phyloP scores from a whole-genome alignment of 177 flowering plant species.

The Vitis hybrid region DNA sequence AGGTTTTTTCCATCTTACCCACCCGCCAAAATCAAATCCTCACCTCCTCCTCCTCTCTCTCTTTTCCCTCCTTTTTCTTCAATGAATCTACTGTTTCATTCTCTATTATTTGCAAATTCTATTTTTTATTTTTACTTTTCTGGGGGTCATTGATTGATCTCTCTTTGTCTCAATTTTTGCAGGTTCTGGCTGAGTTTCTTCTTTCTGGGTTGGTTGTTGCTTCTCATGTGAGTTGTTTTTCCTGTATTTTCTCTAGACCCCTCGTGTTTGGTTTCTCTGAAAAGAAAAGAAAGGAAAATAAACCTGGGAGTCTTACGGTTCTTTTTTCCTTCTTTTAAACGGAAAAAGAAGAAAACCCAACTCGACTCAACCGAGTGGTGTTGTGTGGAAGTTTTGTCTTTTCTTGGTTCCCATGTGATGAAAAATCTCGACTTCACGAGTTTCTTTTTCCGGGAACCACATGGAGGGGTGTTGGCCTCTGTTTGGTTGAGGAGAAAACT shows the following conservation, averaged over 20 bases:
- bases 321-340: background rate
- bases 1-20: slow-evolving; percentile 14
- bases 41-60: slow-evolving; percentile 3
- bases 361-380: no score
- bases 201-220: background rate
- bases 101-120: background rate
- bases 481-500: no score
- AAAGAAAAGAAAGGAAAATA: background rate
- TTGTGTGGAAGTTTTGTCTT: no score
- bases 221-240: slow-evolving; percentile 1
- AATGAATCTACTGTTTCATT: background rate
- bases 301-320: background rate
- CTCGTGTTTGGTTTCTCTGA: background rate
- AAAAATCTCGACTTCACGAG: no score
- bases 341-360: background rate
- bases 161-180: background rate
- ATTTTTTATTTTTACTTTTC: background rate
- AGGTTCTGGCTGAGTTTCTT: background rate
- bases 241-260: background rate
- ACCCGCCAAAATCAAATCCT: slow-evolving; percentile 17
- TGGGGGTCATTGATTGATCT: background rate
- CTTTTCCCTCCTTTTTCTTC: background rate
- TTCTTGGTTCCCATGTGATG: no score
- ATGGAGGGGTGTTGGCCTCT: no score
- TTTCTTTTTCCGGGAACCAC: no score